Percentiles rank a stretch among this genome's conserved stretches.
Conservation (phyloP, 495 filamentous ascomycete species). For the Wilcoxina mikolae region DNA sequence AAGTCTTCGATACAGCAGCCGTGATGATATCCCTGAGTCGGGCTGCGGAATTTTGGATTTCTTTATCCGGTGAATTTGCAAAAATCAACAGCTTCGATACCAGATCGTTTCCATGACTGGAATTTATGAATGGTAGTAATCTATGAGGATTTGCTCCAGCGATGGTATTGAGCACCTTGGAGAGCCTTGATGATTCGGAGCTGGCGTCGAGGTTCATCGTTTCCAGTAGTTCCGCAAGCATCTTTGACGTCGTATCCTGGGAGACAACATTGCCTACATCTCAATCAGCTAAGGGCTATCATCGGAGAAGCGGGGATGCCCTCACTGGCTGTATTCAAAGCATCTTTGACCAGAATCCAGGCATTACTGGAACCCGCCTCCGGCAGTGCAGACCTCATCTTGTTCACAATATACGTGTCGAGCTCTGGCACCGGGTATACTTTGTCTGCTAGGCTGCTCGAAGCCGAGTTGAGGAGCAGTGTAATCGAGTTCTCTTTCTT, state of each 20-base stretch:
- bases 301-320: too few relatives aligned
- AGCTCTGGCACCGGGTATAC: slow-evolving; percentile 13
- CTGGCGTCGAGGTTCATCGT: slow-evolving; percentile 33
- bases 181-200: slow-evolving; percentile 26
- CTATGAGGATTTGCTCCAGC: slow-evolving; percentile 30
- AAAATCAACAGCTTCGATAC: slow-evolving; percentile 43
- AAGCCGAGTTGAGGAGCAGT: slow-evolving; percentile 1
- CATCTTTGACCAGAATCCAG: not conserved
- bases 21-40: slow-evolving; percentile 29
- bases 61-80: slow-evolving; percentile 30
- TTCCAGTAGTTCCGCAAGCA: slow-evolving; percentile 33
- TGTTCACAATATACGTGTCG: slow-evolving; percentile 17
- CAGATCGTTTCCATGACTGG: slow-evolving; percentile 38
- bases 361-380: not conserved
- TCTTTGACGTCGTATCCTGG: slow-evolving; percentile 20
- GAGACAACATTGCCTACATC: slow-evolving; percentile 5
- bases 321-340: not conserved
- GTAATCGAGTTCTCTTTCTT: slow-evolving; percentile 15
- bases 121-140: slow-evolving; percentile 32
- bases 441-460: slow-evolving; percentile 1
- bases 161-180: slow-evolving; percentile 34
- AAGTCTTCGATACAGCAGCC: slow-evolving; percentile 30
- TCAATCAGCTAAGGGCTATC: too few relatives aligned
- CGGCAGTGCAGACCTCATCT: not conserved
- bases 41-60: not conserved